Evolutionary conservation across 129 eudicot species (phyloP), one percentile per base, ranked within the genome.

Genomic region (Tagetes patula): DNA sequence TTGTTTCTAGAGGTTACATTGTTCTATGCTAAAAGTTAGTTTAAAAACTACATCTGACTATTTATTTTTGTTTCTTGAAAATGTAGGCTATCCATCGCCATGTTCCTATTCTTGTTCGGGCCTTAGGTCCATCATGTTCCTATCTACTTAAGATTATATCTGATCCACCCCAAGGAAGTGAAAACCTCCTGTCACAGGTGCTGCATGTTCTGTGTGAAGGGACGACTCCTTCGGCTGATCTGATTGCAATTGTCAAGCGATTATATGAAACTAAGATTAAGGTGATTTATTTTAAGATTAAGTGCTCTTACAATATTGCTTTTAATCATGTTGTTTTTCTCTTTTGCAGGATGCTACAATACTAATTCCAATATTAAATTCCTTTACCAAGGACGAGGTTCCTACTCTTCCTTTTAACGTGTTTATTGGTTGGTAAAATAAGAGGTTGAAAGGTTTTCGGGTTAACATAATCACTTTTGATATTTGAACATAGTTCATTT

Each of bases 71-170:
- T 39, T 30, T 79, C n/a, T 38, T 68, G 50, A 67, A 66, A n/a
- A 45, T 79, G 82, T 85, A 95, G 99, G 99, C 91, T 78, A 75
- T 95, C 42, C 94, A 88, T 85, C 97, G 96, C 62, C 97, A 90
- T 79, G 85, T 91, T 50, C 89, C 96, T 72, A 77, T 85, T 78
- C 86, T 90, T 69, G 83, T 90, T 42, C 87, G 99, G 87, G 83
- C 96, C 65, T 77, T 90, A 54, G 97, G 90, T 39, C 81, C 99
- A 40, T 90, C 96, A 41, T 83, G 79, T 83, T 78, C 88, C 0
- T 93, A 95, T 69, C 66, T 95, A 82, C 97, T 90, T 65, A 78
- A 62, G 34, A 90, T 95, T 83, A 95, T 95, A 70, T 88, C 97
- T 56, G 83, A 90, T 84, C 99, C 99, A 62, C 96, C 99, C 8